These are phyloP conservation scores for Debaryomyces tyrocola DNA, from an alignment of 805 yeast species.

Conservation along the genomic window DNA sequence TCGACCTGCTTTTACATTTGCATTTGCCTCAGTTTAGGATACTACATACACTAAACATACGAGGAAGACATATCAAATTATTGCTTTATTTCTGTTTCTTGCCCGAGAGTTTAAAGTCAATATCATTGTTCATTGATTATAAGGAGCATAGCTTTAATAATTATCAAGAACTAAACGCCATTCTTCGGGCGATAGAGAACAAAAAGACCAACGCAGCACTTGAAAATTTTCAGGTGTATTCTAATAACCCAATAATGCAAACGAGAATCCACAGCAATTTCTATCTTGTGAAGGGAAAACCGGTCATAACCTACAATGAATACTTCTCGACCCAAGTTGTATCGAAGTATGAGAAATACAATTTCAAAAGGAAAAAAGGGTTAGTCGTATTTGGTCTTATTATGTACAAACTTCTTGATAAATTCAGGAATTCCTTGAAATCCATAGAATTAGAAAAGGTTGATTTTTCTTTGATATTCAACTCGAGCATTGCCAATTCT, in stretches of 20 bases:
- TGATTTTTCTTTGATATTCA: slow-evolving; percentile 16
- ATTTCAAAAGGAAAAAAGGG: background rate
- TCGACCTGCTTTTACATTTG: background rate
- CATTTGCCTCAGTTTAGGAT: background rate
- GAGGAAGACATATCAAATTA: background rate
- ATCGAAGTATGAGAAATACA: slow-evolving; percentile 1
- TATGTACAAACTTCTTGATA: slow-evolving; percentile 5
- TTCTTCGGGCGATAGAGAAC: background rate
- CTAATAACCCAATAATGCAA: slow-evolving; percentile 6
- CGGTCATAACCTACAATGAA: background rate
- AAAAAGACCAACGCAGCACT: background rate
- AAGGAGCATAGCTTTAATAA: slow-evolving; percentile 1
- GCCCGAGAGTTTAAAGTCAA: background rate
- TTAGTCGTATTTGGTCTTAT: slow-evolving; percentile 4
- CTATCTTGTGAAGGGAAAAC: background rate
- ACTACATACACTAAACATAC: background rate
- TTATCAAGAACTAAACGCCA: background rate
- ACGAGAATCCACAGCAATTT: slow-evolving; percentile 5
- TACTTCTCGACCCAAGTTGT: slow-evolving; percentile 1
- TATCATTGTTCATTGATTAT: slow-evolving; percentile 1
- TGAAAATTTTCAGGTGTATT: slow-evolving; percentile 4
- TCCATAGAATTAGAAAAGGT: slow-evolving; percentile 15
- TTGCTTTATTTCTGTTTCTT: background rate
- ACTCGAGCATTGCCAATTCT: background rate
- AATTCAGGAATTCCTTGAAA: slow-evolving; percentile 5